These are phyloP conservation scores for Backusella liffmaniae DNA, from an alignment of 192 early-diverging fungal genomes.

Conservation along the genomic window DNA sequence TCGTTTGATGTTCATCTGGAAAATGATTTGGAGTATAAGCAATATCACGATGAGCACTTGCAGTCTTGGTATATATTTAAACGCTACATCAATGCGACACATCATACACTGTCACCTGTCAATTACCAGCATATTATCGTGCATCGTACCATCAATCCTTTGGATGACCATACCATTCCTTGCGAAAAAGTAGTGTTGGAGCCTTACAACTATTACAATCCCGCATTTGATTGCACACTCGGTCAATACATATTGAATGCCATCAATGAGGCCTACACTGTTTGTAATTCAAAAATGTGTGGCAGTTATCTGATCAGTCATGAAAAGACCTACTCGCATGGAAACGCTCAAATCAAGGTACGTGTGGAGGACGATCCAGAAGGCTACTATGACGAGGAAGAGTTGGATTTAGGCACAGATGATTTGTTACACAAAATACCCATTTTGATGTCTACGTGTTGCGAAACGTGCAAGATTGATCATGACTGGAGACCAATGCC, in stretches of 20 bases:
- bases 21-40: constrained; percentile 31
- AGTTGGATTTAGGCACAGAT: neutral
- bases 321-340: constrained; percentile 85
- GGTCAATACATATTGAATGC: constrained; percentile 87
- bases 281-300: constrained; percentile 75
- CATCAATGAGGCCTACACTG: constrained; percentile 59
- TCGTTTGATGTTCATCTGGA: constrained; percentile 10
- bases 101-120: constrained; percentile 57
- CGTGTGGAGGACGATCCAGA: constrained; percentile 38
- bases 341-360: constrained; percentile 73
- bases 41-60: constrained; percentile 43
- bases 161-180: constrained; percentile 51
- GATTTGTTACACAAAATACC: constrained; percentile 6
- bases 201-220: constrained; percentile 75
- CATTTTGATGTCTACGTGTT: neutral
- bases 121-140: constrained; percentile 70
- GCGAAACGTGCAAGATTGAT: neutral
- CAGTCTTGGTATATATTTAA: constrained; percentile 46
- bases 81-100: neutral
- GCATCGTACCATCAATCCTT: constrained; percentile 63
- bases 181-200: constrained; percentile 72
- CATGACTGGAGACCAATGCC: constrained; percentile 53
- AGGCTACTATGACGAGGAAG: neutral
- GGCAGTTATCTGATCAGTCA: constrained; percentile 78
- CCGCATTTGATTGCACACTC: constrained; percentile 74